Conservation (phyloP, 2,329 filamentous ascomycete genomes). For the Akanthomyces uredinophilus region DNA sequence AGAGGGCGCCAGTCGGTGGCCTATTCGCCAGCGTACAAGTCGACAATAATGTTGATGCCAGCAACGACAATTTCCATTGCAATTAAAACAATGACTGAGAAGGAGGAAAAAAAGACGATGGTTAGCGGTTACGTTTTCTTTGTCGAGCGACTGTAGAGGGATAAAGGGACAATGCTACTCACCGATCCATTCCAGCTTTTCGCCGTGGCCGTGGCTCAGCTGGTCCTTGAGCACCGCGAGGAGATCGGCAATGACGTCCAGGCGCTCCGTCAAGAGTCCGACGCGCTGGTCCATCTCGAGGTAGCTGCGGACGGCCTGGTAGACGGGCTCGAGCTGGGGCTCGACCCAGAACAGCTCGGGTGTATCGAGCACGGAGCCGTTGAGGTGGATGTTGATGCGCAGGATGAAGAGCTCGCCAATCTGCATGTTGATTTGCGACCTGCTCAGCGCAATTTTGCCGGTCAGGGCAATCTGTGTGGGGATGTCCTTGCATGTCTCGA, state of each 20-base stretch:
- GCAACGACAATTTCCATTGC: slow-evolving; percentile 93
- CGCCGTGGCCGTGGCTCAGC: slow-evolving; percentile 85
- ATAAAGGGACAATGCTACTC: slow-evolving; percentile 32
- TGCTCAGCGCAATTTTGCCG: slow-evolving; percentile 82
- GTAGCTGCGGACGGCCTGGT: slow-evolving; percentile 91
- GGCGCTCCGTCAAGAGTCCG: slow-evolving; percentile 76
- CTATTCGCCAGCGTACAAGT: slow-evolving; percentile 61
- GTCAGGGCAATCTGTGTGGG: slow-evolving; percentile 89
- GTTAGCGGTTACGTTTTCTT: slow-evolving; percentile 16
- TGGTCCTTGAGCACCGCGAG: slow-evolving; percentile 93
- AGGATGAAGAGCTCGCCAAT: slow-evolving; percentile 98
- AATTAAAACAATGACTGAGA: slow-evolving; percentile 83
- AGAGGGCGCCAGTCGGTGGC: background rate
- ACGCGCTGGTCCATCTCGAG: slow-evolving; percentile 98
- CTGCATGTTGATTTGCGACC: slow-evolving; percentile 97
- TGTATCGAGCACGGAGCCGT: slow-evolving; percentile 92
- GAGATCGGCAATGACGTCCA: slow-evolving; percentile 87
- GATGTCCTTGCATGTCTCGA: slow-evolving; percentile 88
- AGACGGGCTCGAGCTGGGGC: slow-evolving; percentile 92
- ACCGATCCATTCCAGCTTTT: slow-evolving; percentile 89
- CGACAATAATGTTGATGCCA: slow-evolving; percentile 89
- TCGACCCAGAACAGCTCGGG: slow-evolving; percentile 98
- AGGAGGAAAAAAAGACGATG: background rate
- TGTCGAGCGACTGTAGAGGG: background rate
- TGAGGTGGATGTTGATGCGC: slow-evolving; percentile 95